Evolutionary conservation across 179 eudicot genomes (phyloP), one percentile per base, ranked within the genome.

Genomic region (Patellifolia procumbens): DNA sequence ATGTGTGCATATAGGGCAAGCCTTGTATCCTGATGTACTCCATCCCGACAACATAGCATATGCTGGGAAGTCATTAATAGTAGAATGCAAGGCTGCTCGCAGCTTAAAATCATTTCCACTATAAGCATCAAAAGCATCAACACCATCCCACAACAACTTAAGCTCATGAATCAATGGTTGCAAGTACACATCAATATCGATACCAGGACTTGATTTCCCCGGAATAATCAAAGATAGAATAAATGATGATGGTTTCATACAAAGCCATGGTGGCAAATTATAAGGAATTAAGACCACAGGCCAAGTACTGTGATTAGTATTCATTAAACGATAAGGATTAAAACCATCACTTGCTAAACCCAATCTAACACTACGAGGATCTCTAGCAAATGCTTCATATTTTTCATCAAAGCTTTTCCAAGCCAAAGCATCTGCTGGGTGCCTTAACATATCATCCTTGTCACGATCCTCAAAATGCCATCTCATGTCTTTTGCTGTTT

Each of bases 401-500:
- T n/a, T 5, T 7, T 31, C 20, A 51, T 70, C 43, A 70, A 70
- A 70, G 19, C 51, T 12, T 70, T 49, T 52, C 74, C 70, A 66
- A 16, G 70, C 70, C 39, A 32, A 5, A 16, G 0, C 51, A 37
- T 66, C 49, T 16, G 67, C 65, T 0, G 74, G 74, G 59, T 77
- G 80, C 11, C 84, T 58, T 39, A 76, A 32, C 3, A n/a, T 58
- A 4, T 74, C 84, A 73, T 76, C 80, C n/a, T 72, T 71, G 10
- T 7, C n/a, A 15, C 66, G 31, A 1, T 22, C 59, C 15, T 49
- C 13, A 7, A 8, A 53, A 77, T 76, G 84, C 84, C 80, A 81
- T 46, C 26, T 73, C 79, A 75, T 80, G 15, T 22, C 56, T 43
- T 42, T 1, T 65, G 20, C 28, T n/a, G 22, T 31, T 24, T 76